phyloP scores from a whole-genome alignment of 1,284 basidiomycete genomes.

The Vanrija humicola region DNA sequence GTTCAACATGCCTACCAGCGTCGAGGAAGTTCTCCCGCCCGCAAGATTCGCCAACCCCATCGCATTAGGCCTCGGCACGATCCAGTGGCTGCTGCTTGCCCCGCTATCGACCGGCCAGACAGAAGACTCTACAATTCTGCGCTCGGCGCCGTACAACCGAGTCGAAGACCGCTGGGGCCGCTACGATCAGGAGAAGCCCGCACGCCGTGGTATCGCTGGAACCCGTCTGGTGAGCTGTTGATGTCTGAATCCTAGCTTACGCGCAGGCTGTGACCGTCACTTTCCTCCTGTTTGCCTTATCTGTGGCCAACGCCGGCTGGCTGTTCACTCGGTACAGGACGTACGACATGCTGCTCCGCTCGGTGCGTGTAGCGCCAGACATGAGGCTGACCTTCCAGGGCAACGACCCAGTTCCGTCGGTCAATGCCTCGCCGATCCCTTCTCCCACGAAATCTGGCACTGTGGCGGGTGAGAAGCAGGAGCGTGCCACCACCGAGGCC shows the following conservation, averaged over 20 bases:
- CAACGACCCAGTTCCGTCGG: constrained; percentile 28
- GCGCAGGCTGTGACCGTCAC: constrained; percentile 31
- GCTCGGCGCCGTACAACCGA: constrained; percentile 6
- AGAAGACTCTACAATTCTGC: neutral
- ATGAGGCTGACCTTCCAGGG: constrained; percentile 14
- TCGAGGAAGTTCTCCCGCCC: constrained; percentile 36
- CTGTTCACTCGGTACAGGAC: constrained; percentile 41
- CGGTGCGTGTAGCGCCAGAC: constrained; percentile 19
- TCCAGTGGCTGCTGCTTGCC: constrained; percentile 40
- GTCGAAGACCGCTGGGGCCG: constrained; percentile 34
- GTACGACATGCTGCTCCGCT: constrained; percentile 44
- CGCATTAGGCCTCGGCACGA: constrained; percentile 26
- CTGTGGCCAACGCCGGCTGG: constrained; percentile 36
- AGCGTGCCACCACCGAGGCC: too few relatives aligned
- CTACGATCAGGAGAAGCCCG: constrained; percentile 26
- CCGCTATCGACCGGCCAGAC: constrained; percentile 23
- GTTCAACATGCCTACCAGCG: constrained; percentile 24
- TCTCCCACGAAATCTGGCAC: constrained; percentile 18
- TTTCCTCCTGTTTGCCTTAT: constrained; percentile 24
- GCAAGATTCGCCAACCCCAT: constrained; percentile 38
- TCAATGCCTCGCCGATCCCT: constrained; percentile 36
- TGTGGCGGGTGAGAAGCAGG: neutral
- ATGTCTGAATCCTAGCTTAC: constrained; percentile 3
- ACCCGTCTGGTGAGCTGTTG: constrained; percentile 29
- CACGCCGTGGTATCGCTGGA: constrained; percentile 17